These are phyloP conservation scores for Macrotyloma uniflorum DNA, from an alignment of 306 rosid species.

Conservation along the genomic window DNA sequence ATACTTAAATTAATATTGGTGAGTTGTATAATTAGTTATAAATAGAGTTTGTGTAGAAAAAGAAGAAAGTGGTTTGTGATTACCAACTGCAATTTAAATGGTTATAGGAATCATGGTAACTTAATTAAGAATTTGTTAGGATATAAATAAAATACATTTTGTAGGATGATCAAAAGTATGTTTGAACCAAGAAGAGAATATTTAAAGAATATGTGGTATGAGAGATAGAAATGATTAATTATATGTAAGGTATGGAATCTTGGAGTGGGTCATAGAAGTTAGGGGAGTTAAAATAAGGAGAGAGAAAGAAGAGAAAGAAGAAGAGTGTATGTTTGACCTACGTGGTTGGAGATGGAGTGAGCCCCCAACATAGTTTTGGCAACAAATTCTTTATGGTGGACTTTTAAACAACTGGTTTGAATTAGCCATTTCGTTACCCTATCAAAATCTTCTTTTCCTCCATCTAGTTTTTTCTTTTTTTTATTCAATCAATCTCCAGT, in stretches of 20 bases:
- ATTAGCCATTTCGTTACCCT: constrained; percentile 28
- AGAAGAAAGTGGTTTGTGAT: background rate
- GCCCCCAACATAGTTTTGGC: constrained; percentile 38
- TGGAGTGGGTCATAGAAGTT: constrained; percentile 34
- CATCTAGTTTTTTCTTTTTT: too few relatives aligned
- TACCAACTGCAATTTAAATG: background rate
- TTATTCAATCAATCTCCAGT: too few relatives aligned
- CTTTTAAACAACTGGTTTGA: constrained; percentile 38
- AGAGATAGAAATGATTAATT: background rate
- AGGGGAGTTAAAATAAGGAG: constrained; percentile 35
- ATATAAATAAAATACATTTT: background rate
- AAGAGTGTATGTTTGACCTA: constrained; percentile 32
- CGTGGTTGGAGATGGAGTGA: constrained; percentile 21
- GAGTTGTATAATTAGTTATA: background rate
- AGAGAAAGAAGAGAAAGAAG: constrained; percentile 22
- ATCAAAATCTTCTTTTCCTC: too few relatives aligned
- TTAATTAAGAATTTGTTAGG: background rate
- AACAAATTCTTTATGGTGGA: constrained; percentile 29
- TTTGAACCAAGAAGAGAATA: background rate
- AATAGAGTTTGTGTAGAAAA: too few relatives aligned
- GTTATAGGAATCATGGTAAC: background rate
- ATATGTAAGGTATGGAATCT: constrained; percentile 28
- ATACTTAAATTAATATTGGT: background rate
- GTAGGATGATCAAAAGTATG: background rate
- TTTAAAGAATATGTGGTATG: background rate